Evolutionary conservation across 164 flowering plant species (phyloP).

Genomic region (Saururus chinensis): DNA sequence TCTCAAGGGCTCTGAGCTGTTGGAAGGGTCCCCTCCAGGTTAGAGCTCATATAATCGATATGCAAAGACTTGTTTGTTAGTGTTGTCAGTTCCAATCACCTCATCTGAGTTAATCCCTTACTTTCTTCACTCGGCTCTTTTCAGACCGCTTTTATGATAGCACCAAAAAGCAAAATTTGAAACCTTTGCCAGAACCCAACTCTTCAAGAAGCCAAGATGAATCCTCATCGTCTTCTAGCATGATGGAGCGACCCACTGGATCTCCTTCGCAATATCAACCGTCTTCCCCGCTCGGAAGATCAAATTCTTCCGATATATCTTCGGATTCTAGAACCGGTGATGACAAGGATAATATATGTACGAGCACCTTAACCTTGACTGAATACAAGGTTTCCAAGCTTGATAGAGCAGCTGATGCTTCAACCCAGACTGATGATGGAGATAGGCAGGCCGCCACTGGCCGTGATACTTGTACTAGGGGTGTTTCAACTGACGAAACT

Average conservation of each 20-base stretch:
- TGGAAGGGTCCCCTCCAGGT: slow-evolving; percentile 73
- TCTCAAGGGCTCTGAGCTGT: slow-evolving; percentile 91
- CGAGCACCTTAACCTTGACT: slow-evolving; percentile 43
- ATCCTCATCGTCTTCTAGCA: slow-evolving; percentile 59
- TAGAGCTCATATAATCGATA: background rate
- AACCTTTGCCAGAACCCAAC: slow-evolving; percentile 44
- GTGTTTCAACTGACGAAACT: slow-evolving; percentile 65
- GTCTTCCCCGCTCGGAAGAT: slow-evolving; percentile 39
- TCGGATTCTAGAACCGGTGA: slow-evolving; percentile 31
- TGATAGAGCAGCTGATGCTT: slow-evolving; percentile 63
- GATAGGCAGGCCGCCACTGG: slow-evolving; percentile 15
- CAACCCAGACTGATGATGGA: slow-evolving; percentile 79
- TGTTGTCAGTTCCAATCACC: background rate
- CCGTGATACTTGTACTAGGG: slow-evolving; percentile 60
- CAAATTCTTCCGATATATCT: slow-evolving; percentile 45
- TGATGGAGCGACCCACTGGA: slow-evolving; percentile 44
- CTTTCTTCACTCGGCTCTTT: background rate
- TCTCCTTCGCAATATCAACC: slow-evolving; percentile 54
- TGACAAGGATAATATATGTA: slow-evolving; percentile 38
- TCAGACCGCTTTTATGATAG: slow-evolving; percentile 38
- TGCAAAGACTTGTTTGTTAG: background rate
- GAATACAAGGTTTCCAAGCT: slow-evolving; percentile 58
- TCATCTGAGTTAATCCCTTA: background rate
- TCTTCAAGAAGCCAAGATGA: slow-evolving; percentile 59
- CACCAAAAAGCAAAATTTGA: slow-evolving; percentile 32